These are phyloP conservation scores for Phytophthora lateralis DNA, from an alignment of 352 stramenopile genomes.

Conservation along the genomic window DNA sequence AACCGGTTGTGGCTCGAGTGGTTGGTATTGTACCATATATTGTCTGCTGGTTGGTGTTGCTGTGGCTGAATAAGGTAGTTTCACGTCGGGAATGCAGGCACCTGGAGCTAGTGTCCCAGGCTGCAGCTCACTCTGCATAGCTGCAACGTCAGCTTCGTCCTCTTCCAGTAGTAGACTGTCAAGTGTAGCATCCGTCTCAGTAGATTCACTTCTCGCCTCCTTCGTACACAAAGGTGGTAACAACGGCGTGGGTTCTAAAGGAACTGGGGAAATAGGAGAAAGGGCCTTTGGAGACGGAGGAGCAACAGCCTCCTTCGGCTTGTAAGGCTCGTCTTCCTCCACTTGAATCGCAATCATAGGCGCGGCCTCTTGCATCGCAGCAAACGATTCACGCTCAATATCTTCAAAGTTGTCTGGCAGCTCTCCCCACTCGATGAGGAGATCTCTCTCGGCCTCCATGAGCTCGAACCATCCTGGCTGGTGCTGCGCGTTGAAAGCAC, in stretches of 20 bases:
- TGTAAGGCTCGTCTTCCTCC: background rate
- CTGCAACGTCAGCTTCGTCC: conserved; percentile 8
- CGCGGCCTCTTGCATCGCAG: conserved; percentile 12
- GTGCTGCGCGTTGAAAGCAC: conserved; percentile 16
- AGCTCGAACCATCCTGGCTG: conserved; percentile 35
- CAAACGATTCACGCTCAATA: conserved; percentile 21
- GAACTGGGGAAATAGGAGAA: background rate
- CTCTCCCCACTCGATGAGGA: conserved; percentile 10
- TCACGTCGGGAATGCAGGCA: background rate
- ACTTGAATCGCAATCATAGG: background rate
- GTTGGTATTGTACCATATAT: background rate
- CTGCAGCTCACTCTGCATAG: background rate
- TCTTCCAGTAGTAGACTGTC: conserved; percentile 26
- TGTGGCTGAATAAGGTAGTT: background rate
- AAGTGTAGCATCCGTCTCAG: conserved; percentile 10
- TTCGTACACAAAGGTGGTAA: conserved; percentile 8
- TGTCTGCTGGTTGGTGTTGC: background rate
- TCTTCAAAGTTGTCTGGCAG: conserved; percentile 31
- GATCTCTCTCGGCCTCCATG: conserved; percentile 17
- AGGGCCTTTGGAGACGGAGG: conserved; percentile 3
- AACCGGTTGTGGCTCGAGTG: conserved; percentile 4
- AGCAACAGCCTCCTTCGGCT: background rate
- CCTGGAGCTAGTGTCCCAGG: background rate
- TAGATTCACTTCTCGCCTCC: conserved; percentile 1
- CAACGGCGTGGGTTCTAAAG: background rate